Percentiles rank a stretch among this genome's conserved stretches.
These are phyloP conservation scores for Aspergillus oerlinghausenensis DNA, from an alignment of 2,329 filamentous ascomycete genomes.

Conservation along the genomic window DNA sequence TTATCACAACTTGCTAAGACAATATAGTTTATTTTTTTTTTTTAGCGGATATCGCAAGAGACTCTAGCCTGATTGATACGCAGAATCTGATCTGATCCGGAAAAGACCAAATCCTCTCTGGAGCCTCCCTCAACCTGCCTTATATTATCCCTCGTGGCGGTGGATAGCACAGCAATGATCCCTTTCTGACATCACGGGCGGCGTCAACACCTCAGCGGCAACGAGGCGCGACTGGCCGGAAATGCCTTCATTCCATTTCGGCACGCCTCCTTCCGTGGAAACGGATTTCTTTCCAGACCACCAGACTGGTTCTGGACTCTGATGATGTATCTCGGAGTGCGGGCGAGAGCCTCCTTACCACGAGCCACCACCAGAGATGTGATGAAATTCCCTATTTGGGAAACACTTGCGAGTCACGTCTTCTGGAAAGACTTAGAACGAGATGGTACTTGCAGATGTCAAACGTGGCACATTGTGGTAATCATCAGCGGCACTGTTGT, in stretches of 20 bases:
- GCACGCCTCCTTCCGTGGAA: neutral
- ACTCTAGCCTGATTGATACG: neutral
- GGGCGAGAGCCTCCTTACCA: neutral
- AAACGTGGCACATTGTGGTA: neutral
- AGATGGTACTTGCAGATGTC: neutral
- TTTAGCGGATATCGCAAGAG: neutral
- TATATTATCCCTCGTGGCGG: conserved; percentile 18
- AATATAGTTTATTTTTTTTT: neutral
- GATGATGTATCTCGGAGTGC: neutral
- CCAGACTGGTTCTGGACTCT: neutral
- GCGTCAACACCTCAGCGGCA: neutral
- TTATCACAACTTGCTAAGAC: neutral
- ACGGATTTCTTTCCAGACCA: neutral
- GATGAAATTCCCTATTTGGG: neutral
- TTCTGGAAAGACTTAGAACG: neutral
- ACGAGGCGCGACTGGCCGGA: conserved; percentile 1
- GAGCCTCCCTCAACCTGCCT: neutral
- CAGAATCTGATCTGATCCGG: neutral
- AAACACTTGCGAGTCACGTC: neutral
- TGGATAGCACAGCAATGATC: conserved; percentile 9
- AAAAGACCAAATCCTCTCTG: neutral
- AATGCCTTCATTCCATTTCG: neutral
- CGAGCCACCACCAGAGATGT: neutral
- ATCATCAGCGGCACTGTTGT: neutral
- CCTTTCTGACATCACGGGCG: conserved; percentile 16